phyloP scores from a whole-genome alignment of 345 rosid species.

The Ailanthus altissimus region DNA sequence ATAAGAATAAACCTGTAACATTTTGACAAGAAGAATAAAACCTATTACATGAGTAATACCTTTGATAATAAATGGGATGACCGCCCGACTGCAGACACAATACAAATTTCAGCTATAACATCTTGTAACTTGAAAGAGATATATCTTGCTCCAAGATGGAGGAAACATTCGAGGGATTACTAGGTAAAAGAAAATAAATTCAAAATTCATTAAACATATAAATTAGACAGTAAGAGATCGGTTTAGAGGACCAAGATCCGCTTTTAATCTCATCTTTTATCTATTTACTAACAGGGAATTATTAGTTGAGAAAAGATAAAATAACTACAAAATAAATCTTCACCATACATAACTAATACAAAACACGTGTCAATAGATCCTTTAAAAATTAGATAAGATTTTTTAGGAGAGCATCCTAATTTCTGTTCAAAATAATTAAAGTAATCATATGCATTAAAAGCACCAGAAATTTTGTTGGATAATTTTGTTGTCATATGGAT shows the following conservation, averaged over 20 bases:
- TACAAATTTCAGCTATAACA: constrained; percentile 25
- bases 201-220: background rate
- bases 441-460: background rate
- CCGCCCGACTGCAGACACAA: constrained; percentile 68
- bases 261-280: no score
- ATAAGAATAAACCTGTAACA: background rate
- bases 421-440: no score
- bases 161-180: background rate
- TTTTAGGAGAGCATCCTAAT: no score
- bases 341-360: no score
- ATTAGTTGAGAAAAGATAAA: no score
- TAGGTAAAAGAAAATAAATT: background rate
- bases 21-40: background rate
- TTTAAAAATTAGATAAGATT: no score
- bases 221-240: background rate
- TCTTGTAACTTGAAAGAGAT: constrained; percentile 2
- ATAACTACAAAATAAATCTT: no score
- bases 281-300: no score
- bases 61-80: constrained; percentile 49
- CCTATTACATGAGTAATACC: constrained; percentile 40
- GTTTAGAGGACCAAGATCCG: no score
- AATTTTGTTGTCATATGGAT: background rate
- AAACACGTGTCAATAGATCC: no score
- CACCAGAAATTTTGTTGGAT: background rate
- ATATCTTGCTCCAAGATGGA: background rate